Percentiles rank a stretch among this genome's conserved stretches.
Evolutionary conservation across 2,329 filamentous ascomycete species (phyloP).

Genomic region (Gnomoniopsis sp.): DNA sequence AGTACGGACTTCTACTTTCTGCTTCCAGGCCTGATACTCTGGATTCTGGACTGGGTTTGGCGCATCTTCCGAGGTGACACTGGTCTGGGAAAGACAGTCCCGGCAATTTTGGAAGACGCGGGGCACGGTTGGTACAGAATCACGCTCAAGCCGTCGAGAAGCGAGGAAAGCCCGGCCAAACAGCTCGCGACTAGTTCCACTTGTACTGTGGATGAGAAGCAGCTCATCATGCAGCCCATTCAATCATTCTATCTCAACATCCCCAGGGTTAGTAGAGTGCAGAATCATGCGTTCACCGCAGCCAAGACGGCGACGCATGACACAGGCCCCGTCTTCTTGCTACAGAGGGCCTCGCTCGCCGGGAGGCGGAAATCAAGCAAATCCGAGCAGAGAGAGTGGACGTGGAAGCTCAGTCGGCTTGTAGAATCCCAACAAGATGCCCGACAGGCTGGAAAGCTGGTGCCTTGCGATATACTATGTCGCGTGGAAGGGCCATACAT

Average conservation of each 20-base stretch:
- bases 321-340: slow-evolving; percentile 6
- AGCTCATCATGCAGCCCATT: not conserved
- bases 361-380: slow-evolving; percentile 2
- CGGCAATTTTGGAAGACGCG: slow-evolving; percentile 9
- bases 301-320: not conserved
- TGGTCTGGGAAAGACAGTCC: not conserved
- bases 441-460: slow-evolving; percentile 1
- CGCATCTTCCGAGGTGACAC: slow-evolving; percentile 12
- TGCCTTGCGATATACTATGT: not conserved
- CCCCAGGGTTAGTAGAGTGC: slow-evolving; percentile 13
- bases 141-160: not conserved
- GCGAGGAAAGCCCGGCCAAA: not conserved
- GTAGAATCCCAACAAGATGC: not conserved
- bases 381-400: slow-evolving; percentile 12
- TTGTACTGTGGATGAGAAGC: not conserved
- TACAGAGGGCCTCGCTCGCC: slow-evolving; percentile 1
- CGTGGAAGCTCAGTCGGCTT: slow-evolving; percentile 6
- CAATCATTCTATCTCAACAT: slow-evolving; percentile 16
- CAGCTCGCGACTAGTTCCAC: not conserved
- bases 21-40: slow-evolving; percentile 13
- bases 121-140: slow-evolving; percentile 10
- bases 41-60: slow-evolving; percentile 15
- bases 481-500: slow-evolving; percentile 11
- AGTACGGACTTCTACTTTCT: slow-evolving; percentile 21
- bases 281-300: slow-evolving; percentile 19